Base-by-base conservation (phyloP, 1,284 basidiomycete genomes). In the Lentinula novae-zelandiae region DNA sequence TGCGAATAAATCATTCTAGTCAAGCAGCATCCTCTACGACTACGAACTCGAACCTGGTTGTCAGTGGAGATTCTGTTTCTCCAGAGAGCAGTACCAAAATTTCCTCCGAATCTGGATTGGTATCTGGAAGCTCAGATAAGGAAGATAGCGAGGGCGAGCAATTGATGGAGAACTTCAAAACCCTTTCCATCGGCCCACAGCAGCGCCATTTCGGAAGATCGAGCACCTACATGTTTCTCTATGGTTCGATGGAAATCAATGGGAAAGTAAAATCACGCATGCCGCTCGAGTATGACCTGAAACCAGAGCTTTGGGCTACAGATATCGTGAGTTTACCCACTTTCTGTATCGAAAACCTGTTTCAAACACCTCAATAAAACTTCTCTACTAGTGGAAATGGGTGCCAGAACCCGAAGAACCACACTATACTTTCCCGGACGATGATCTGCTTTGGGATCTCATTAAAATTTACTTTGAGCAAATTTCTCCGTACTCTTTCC, bases 391-490 rank as follows among this genome's bases (percentile, higher is more conserved):
- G 61, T 62, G 57, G 57, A 58, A 62, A 27, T 46, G 48, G 31
- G 20, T 44, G 27, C 42, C 54, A 33, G 31, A 57, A 12, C 20
- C 48, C 17, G 22, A 53, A n/a, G 13, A 40, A 10, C 49, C 38
- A 5, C 13, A 6, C 17, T 70, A 70, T 61, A 64, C 65, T 15
- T 75, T 73, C 55, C 74, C 74, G 3, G 68, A 71, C 4, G 54
- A 66, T 22, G 78, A 79, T 54, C 72, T 84, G 8, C 71, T 76
- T 6, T 64, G 67, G 2, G 59, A 62, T 2, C 74, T 86, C 22
- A 74, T 84, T 63, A 76, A 80, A 44, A 69, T 77, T 8, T 84
- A 79, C 66, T 86, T 84, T 65, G 60, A 66, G 1, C 64, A 75
- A 57, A 65, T 74, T 62, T 79, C 81, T 64, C 62, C 66, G n/a